These are phyloP conservation scores for Globisporangium heterothallicum DNA, from an alignment of 352 stramenopile species.

Conservation along the genomic window DNA sequence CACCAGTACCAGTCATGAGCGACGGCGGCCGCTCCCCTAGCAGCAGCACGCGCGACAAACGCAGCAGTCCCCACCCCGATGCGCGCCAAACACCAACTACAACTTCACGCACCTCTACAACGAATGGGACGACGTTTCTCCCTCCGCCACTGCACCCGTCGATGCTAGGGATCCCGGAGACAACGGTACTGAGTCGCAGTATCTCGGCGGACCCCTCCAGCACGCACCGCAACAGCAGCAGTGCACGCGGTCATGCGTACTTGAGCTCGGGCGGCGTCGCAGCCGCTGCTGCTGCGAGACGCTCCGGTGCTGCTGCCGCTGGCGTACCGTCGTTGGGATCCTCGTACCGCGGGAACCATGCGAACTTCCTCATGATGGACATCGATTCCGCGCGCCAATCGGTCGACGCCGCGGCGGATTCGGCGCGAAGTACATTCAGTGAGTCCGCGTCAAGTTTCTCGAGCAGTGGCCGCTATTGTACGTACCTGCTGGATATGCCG, in stretches of 20 bases:
- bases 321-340: background rate
- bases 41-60: background rate
- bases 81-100: too few relatives aligned
- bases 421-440: conserved; percentile 41
- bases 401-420: conserved; percentile 25
- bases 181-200: conserved; percentile 25
- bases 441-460: conserved; percentile 20
- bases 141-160: conserved; percentile 1
- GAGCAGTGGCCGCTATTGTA: conserved; percentile 43
- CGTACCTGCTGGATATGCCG: conserved; percentile 10
- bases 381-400: conserved; percentile 39
- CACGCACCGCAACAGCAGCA: conserved; percentile 27
- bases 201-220: conserved; percentile 24
- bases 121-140: background rate
- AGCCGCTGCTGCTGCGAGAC: conserved; percentile 19
- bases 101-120: too few relatives aligned
- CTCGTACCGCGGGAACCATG: conserved; percentile 8
- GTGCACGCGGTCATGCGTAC: conserved; percentile 23
- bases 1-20: too few relatives aligned
- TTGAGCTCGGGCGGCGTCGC: conserved; percentile 12
- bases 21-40: conserved; percentile 8
- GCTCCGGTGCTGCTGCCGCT: conserved; percentile 6
- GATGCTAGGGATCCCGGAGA: conserved; percentile 21
- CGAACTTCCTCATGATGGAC: conserved; percentile 51
- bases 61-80: too few relatives aligned